Conservation (phyloP, 2,329 filamentous ascomycete genomes). For the Paecilomyces sp. region DNA sequence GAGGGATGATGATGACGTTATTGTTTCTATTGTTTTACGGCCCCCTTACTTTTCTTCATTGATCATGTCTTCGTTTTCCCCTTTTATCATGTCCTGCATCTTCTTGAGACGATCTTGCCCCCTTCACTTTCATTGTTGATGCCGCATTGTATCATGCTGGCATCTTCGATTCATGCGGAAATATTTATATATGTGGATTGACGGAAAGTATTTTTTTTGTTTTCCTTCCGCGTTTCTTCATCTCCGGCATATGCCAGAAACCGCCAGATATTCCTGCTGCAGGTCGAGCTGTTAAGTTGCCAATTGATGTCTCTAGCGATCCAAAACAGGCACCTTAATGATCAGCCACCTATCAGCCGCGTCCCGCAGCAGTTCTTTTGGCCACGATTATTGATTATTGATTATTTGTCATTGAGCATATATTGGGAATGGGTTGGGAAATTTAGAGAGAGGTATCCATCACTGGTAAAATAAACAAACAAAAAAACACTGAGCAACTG, state of each 20-base stretch:
- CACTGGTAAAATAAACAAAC: constrained; percentile 25
- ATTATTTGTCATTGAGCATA: constrained; percentile 12
- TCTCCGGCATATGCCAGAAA: not conserved
- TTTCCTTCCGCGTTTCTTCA: not conserved
- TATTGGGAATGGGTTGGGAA: constrained; percentile 19
- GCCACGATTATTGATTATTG: constrained; percentile 5
- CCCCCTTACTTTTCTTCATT: constrained; percentile 9
- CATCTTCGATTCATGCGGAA: not conserved
- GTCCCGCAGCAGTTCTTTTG: not conserved
- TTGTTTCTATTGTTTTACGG: not conserved
- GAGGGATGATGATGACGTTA: constrained; percentile 6
- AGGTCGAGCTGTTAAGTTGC: not conserved
- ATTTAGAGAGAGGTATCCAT: constrained; percentile 25
- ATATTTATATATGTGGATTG: not conserved
- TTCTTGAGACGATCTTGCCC: not conserved
- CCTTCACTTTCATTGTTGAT: not conserved
- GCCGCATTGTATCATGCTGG: not conserved
- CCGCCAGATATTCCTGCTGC: not conserved
- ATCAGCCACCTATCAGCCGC: not conserved
- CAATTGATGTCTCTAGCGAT: not conserved
- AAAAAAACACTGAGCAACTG: not conserved
- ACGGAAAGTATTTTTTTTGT: not conserved
- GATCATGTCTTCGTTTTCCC: constrained; percentile 6
- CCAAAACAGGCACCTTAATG: not conserved
- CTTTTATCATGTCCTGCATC: not conserved